These are phyloP conservation scores for Fusarium bactridioides DNA, from an alignment of 2,329 filamentous ascomycete species.

Conservation along the genomic window DNA sequence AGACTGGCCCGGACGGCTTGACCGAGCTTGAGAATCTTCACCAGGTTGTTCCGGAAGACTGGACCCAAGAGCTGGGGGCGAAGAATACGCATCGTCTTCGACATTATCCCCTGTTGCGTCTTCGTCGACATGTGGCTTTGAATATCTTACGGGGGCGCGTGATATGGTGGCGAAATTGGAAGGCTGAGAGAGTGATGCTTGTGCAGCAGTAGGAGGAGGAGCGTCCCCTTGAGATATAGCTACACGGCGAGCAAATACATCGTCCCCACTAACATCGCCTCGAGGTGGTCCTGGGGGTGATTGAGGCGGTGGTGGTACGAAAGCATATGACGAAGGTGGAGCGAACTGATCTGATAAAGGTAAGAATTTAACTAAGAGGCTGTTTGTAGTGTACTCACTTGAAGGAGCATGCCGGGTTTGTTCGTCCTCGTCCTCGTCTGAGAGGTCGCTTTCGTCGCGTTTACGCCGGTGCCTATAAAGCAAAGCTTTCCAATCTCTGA, in stretches of 20 bases:
- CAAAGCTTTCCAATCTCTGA: conserved; percentile 84
- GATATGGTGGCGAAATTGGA: conserved; percentile 71
- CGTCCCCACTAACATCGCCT: conserved; percentile 71
- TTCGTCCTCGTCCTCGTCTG: conserved; percentile 51
- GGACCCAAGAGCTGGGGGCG: conserved; percentile 59
- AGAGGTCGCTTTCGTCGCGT: conserved; percentile 52
- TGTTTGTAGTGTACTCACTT: conserved; percentile 44
- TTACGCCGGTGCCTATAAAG: conserved; percentile 73
- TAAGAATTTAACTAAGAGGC: conserved; percentile 28
- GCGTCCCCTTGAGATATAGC: conserved; percentile 59
- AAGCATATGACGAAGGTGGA: conserved; percentile 64
- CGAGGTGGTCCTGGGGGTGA: conserved; percentile 56
- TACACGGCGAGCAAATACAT: conserved; percentile 71
- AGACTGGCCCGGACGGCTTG: conserved; percentile 77
- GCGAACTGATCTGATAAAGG: conserved; percentile 63
- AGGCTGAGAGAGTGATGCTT: conserved; percentile 49
- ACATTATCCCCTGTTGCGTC: conserved; percentile 51
- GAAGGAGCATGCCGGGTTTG: conserved; percentile 39
- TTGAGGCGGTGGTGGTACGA: conserved; percentile 63
- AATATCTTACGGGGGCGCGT: conserved; percentile 79
- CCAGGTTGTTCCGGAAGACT: conserved; percentile 46
- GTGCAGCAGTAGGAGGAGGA: conserved; percentile 42
- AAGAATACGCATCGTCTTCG: conserved; percentile 53
- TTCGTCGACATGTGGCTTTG: conserved; percentile 34
- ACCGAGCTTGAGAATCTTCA: conserved; percentile 55